These are phyloP conservation scores for Triticum timopheevii DNA, from an alignment of 176 grass and related monocot species.

Conservation along the genomic window DNA sequence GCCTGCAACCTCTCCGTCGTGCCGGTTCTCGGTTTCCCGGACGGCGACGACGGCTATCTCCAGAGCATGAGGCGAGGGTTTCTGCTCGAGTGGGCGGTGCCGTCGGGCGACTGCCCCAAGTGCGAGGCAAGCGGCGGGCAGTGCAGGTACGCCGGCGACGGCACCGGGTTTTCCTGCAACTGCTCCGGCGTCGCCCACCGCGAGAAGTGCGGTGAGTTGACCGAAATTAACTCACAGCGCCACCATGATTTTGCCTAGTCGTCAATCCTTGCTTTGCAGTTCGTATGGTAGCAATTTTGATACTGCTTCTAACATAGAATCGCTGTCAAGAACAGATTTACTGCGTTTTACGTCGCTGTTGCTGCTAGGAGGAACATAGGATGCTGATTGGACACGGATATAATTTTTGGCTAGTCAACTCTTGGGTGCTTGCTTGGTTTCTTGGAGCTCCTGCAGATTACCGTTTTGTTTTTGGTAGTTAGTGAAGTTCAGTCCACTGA, in stretches of 20 bases:
- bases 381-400: background rate
- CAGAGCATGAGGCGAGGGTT: constrained; percentile 20
- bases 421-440: background rate
- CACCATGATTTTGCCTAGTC: background rate
- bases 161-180: background rate
- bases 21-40: background rate
- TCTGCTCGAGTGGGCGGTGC: constrained; percentile 13
- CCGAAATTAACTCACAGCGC: background rate
- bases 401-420: background rate
- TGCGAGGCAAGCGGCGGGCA: constrained; percentile 32
- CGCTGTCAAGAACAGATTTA: background rate
- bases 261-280: background rate
- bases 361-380: background rate
- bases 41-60: background rate
- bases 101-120: background rate
- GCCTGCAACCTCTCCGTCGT: background rate
- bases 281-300: background rate
- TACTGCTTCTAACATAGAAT: background rate
- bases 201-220: constrained; percentile 32
- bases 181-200: background rate
- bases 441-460: background rate
- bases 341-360: background rate
- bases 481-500: constrained; percentile 7
- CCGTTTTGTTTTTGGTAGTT: background rate
- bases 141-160: background rate